phyloP scores from a whole-genome alignment of 1,284 basidiomycete species.

The Heterobasidion parviporum region DNA sequence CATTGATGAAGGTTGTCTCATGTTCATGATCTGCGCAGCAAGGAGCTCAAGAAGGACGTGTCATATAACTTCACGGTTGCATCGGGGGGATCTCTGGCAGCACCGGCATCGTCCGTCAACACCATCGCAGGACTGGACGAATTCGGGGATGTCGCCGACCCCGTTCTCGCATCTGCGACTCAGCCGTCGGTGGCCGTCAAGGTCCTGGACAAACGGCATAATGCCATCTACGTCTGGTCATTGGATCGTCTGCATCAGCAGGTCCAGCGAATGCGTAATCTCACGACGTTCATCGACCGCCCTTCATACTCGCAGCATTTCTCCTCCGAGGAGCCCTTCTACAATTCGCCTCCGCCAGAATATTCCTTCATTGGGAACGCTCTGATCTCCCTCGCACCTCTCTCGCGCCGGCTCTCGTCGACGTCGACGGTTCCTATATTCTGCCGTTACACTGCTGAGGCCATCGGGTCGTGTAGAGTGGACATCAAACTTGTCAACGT shows the following conservation, averaged over 20 bases:
- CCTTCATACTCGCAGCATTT: conserved; percentile 93
- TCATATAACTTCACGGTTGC: conserved; percentile 90
- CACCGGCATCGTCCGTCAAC: conserved; percentile 79
- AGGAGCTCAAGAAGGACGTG: conserved; percentile 79
- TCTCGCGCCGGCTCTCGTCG: conserved; percentile 74
- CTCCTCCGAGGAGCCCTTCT: conserved; percentile 89
- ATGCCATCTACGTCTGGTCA: conserved; percentile 88
- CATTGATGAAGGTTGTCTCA: neutral
- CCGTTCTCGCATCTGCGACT: conserved; percentile 56
- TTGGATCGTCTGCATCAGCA: conserved; percentile 83
- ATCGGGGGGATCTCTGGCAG: conserved; percentile 73
- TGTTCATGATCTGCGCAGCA: conserved; percentile 35
- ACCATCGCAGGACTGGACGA: conserved; percentile 84
- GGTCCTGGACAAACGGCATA: conserved; percentile 81
- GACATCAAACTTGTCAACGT: conserved; percentile 75
- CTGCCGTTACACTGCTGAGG: conserved; percentile 87
- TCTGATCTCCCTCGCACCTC: conserved; percentile 73
- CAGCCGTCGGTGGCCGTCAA: conserved; percentile 88
- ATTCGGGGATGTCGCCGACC: conserved; percentile 88
- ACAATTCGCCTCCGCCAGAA: conserved; percentile 75
- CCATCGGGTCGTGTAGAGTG: conserved; percentile 85
- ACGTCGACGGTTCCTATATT: conserved; percentile 77
- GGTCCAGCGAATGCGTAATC: conserved; percentile 88
- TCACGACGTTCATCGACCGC: conserved; percentile 87
- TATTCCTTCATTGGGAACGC: conserved; percentile 92